A percentile compares a stretch with the other conserved stretches of the same genome.
Conservation (phyloP, 345 rosid species). For the Murraya paniculata region DNA sequence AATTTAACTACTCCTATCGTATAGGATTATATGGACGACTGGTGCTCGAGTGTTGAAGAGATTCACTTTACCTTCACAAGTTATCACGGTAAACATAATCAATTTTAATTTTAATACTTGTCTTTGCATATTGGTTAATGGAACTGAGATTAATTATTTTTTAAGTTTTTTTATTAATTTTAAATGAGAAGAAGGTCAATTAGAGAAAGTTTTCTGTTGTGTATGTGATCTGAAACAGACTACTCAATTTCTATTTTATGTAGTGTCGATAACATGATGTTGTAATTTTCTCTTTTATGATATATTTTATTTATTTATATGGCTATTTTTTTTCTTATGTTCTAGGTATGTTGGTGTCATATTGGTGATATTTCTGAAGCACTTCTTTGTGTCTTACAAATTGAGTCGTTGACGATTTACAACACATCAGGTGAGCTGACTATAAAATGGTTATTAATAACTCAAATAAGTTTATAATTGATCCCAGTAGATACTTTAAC, state of each 20-base stretch:
- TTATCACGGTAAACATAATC: constrained; percentile 43
- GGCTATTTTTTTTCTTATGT: constrained; percentile 14
- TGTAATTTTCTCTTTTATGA: neutral
- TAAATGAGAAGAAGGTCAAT: neutral
- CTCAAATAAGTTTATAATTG: neutral
- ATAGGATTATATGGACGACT: constrained; percentile 66
- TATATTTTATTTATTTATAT: constrained; percentile 13
- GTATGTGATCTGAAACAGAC: neutral
- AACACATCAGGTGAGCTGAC: constrained; percentile 62
- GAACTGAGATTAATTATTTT: neutral
- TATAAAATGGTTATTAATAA: neutral
- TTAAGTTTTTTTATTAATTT: neutral
- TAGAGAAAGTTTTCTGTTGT: neutral
- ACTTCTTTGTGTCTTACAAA: constrained; percentile 70
- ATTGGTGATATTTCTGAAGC: constrained; percentile 60
- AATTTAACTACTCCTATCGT: neutral
- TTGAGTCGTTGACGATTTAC: constrained; percentile 67
- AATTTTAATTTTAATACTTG: neutral
- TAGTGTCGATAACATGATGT: neutral
- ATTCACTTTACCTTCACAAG: constrained; percentile 60
- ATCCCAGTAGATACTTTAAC: neutral
- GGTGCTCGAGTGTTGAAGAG: constrained; percentile 71
- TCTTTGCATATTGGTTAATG: neutral
- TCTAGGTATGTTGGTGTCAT: constrained; percentile 90
- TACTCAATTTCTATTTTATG: neutral